Conservation (phyloP, 176 grass and related monocot genomes). For the Aegilops sharonensis region DNA sequence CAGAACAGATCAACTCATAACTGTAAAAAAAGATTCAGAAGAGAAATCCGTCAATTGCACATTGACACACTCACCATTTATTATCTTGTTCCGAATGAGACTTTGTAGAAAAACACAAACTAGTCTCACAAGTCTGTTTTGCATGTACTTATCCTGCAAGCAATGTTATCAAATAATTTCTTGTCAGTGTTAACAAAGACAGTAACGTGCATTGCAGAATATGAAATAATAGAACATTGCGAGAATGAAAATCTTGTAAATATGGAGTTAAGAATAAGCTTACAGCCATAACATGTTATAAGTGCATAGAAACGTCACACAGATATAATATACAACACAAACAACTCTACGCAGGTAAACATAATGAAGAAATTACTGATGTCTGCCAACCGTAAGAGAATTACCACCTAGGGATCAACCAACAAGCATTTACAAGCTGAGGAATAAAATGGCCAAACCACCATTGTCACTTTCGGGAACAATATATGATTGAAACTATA, state of each 20-base stretch:
- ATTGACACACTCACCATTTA: conserved; percentile 73
- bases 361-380: not conserved
- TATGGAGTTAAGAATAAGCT: not conserved
- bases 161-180: conserved; percentile 34
- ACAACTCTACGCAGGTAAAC: not conserved
- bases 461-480: not conserved
- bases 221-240: not conserved
- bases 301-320: not conserved
- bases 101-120: conserved; percentile 97
- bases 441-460: not conserved
- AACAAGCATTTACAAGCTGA: not conserved
- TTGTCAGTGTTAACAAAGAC: conserved; percentile 29
- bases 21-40: conserved; percentile 3
- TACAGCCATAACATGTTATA: not conserved
- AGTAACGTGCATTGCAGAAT: not conserved
- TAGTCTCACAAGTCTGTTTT: conserved; percentile 95
- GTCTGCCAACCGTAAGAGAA: not conserved
- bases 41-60: not conserved
- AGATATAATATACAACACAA: conserved; percentile 3
- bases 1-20: not conserved
- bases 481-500: not conserved
- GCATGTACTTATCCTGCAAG: conserved; percentile 97
- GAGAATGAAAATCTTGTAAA: not conserved
- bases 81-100: conserved; percentile 97
- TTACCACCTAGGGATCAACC: conserved; percentile 1